Evolutionary conservation across 2,329 filamentous ascomycete genomes (phyloP), one percentile per base, ranked within the genome.

Genomic region (Cladosporium sp.): DNA sequence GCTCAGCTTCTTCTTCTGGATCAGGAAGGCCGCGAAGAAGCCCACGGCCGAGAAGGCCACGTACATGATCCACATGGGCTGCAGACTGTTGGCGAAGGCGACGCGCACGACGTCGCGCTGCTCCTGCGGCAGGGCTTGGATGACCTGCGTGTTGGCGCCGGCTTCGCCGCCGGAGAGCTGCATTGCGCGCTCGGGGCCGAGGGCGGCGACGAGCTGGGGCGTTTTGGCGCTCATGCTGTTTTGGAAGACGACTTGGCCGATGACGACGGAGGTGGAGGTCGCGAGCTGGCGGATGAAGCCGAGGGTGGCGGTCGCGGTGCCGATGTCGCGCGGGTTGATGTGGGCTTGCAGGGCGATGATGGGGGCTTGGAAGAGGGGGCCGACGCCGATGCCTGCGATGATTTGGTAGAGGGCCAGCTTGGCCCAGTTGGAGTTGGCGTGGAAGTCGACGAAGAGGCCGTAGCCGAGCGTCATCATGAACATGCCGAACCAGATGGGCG

Each of bases 231-330:
- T 70, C 82, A 89, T 87, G 54, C 78, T 72, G 65, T 91, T 90
- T 69, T 89, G 84, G 71, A 91, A 90, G 35, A 91, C 78, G 43
- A 89, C 85, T n/a, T 85, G 83, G 19, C 87, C 87, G 37, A 90
- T 75, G 1, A 89, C 85, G 49, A 89, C 78, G 0, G 82, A 83
- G 16, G 84, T 78, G 2, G 83, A 78, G 0, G 83, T 87, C 9
- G 82, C 83, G 3, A 90, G 72, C 59, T 86, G 85, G 16, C 86
- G 81, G 7, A 84, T 75, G 64, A 87, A 87, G 8, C 79, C 75
- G 58, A 86, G 84, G 1, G 82, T 84, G 0, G 83, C 78, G 0
- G 84, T 87, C 0, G 81, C 84, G 1, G 82, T 79, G n/a, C 82
- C 85, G 43, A 86, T 84, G 59, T 88, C 84, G 28, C 77, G 74